Base-by-base conservation (phyloP, 352 stramenopile species). In the Phytophthora pini region DNA sequence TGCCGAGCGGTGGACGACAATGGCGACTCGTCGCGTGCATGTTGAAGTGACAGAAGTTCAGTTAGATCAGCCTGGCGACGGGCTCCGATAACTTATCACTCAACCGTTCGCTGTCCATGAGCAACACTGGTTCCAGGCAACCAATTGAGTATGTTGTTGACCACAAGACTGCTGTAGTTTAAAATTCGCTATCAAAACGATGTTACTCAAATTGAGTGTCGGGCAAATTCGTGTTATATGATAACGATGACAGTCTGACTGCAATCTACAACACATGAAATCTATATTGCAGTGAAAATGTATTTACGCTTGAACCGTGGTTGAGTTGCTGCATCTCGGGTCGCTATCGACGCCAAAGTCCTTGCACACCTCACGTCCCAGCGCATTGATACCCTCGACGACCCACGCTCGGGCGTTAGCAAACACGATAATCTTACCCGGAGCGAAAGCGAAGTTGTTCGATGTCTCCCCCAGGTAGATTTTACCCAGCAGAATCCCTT, bases 301-400 rank as follows among this genome's bases (percentile, higher is more conserved):
- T 20, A 49, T 34, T 32, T 45, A 56, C 22, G 32, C 17, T 22
- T 56, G 49, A 34, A 34, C 32, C 24, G 43, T n/a, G 2, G 34
- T 45, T 1, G 29, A 40, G 12, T 40, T 58, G 57, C 27, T 29
- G 56, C 61, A 69, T 20, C 61, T 46, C 27, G 61, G 53, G 36
- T 69, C 61, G 46, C 53, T 69, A 47, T 59, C 61, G 11, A 39
- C 46, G 9, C 61, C 53, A 48, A 69, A 69, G 39, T 69, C 61
- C 40, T 69, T 69, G 46, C 61, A 69, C 24, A 69, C 61, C n/a
- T 69, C 61, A 5, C 61, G 34, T 38, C 61, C 61, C 5, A 69
- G 46, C 10, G 61, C 61, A 11, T 69, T 69, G 31, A 69, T 58
- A 4, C 61, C 61, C 44, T 69, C 61, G 15, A 63, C 38, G 0